Evolutionary conservation across 257 asterid genomes (phyloP).

Genomic region (Lycium barbarum): DNA sequence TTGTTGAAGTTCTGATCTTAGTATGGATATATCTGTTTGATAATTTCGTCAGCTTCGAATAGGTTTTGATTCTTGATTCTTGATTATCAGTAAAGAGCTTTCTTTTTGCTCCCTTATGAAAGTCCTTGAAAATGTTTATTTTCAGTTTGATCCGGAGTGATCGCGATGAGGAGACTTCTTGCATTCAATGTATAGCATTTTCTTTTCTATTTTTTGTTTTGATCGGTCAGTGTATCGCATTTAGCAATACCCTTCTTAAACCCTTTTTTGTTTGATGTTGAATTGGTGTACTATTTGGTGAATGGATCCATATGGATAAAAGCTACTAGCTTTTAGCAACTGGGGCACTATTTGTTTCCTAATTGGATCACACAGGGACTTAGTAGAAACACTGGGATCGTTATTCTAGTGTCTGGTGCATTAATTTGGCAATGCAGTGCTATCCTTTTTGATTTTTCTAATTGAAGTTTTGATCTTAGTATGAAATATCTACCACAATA

Average conservation of each 20-base stretch:
- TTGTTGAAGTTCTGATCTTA: background rate
- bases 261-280: background rate
- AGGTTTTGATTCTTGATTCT: background rate
- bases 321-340: background rate
- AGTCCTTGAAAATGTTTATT: background rate
- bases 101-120: background rate
- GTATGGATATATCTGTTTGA: background rate
- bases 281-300: too few relatives aligned
- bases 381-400: background rate
- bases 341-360: background rate
- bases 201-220: background rate
- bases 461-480: background rate
- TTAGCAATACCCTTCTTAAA: too few relatives aligned
- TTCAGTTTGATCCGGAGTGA: slow-evolving; percentile 29
- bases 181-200: slow-evolving; percentile 75
- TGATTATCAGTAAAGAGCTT: background rate
- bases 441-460: background rate
- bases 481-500: background rate
- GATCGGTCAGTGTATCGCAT: background rate
- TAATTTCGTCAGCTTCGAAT: background rate
- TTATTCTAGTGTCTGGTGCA: slow-evolving; percentile 5
- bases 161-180: slow-evolving; percentile 95
- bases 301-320: too few relatives aligned
- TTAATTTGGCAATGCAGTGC: slow-evolving; percentile 16
- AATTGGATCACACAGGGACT: background rate